These are phyloP conservation scores for Pseudogymnoascus sp. DNA, from an alignment of 2,329 filamentous ascomycete species.

Conservation along the genomic window DNA sequence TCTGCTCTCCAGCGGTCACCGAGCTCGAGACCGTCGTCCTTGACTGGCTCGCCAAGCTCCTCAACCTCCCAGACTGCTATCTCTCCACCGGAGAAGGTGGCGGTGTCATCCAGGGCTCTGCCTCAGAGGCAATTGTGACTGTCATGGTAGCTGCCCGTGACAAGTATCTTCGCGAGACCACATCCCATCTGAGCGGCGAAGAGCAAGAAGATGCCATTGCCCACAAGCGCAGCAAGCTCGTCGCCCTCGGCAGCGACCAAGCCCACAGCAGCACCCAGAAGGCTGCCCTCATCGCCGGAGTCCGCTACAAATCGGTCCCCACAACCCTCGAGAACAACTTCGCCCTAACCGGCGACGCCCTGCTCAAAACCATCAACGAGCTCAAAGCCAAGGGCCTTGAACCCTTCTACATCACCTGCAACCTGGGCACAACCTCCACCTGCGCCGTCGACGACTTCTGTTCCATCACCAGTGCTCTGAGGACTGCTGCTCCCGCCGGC, in stretches of 20 bases:
- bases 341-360: conserved; percentile 57
- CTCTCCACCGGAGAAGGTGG: conserved; percentile 67
- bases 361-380: conserved; percentile 56
- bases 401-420: conserved; percentile 81
- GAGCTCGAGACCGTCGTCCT: conserved; percentile 89
- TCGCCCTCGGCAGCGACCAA: conserved; percentile 72
- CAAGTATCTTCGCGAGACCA: conserved; percentile 59
- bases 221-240: conserved; percentile 60
- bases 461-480: conserved; percentile 27
- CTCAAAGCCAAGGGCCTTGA: conserved; percentile 63
- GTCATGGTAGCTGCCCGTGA: conserved; percentile 84
- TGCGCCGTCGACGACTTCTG: conserved; percentile 79
- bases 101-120: conserved; percentile 90
- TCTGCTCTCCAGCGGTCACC: conserved; percentile 85
- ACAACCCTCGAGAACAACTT: conserved; percentile 57
- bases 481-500: conserved; percentile 32
- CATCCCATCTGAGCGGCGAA: conserved; percentile 41
- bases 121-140: conserved; percentile 79
- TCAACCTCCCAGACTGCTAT: conserved; percentile 67
- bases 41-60: conserved; percentile 78
- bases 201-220: conserved; percentile 65
- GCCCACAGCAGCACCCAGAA: conserved; percentile 83
- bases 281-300: conserved; percentile 76
- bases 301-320: conserved; percentile 67
- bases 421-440: conserved; percentile 78